These are phyloP conservation scores for Fusarium oxysporum DNA, from an alignment of 2,329 filamentous ascomycete genomes.

Conservation along the genomic window DNA sequence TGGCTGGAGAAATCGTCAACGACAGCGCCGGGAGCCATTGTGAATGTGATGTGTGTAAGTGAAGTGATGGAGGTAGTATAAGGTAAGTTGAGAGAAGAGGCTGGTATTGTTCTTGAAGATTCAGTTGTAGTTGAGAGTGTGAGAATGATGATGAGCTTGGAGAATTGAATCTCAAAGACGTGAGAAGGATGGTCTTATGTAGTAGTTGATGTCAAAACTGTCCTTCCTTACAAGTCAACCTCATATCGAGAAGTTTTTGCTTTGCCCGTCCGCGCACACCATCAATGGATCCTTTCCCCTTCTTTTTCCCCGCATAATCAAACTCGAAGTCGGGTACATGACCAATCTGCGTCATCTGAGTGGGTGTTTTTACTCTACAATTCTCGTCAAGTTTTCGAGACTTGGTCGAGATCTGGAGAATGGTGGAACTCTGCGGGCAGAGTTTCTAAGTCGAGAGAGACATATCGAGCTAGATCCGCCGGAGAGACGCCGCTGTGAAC, in stretches of 20 bases:
- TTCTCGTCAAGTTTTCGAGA: conserved; percentile 35
- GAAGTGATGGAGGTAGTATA: conserved; percentile 1
- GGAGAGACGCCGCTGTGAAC: background rate
- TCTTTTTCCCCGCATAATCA: conserved; percentile 33
- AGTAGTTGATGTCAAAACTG: conserved; percentile 18
- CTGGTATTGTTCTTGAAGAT: background rate
- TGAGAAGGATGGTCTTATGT: conserved; percentile 30
- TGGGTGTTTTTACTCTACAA: conserved; percentile 33
- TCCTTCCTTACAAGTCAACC: background rate
- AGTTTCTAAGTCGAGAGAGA: conserved; percentile 35
- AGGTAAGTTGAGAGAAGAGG: background rate
- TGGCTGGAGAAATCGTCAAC: conserved; percentile 42
- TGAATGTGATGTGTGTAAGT: conserved; percentile 34
- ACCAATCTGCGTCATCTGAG: conserved; percentile 42
- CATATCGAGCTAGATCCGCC: conserved; percentile 42
- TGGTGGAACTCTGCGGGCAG: conserved; percentile 32
- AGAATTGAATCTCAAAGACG: background rate
- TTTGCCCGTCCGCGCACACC: background rate
- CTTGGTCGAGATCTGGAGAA: conserved; percentile 40
- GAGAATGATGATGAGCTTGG: conserved; percentile 27
- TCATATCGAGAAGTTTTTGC: conserved; percentile 12
- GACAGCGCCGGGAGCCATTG: conserved; percentile 44
- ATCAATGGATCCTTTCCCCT: conserved; percentile 21
- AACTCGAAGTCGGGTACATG: conserved; percentile 15
- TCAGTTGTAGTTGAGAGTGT: background rate